These are phyloP conservation scores for Zymoseptoria pseudotritici DNA, from an alignment of 2,329 filamentous ascomycete species.

Conservation along the genomic window DNA sequence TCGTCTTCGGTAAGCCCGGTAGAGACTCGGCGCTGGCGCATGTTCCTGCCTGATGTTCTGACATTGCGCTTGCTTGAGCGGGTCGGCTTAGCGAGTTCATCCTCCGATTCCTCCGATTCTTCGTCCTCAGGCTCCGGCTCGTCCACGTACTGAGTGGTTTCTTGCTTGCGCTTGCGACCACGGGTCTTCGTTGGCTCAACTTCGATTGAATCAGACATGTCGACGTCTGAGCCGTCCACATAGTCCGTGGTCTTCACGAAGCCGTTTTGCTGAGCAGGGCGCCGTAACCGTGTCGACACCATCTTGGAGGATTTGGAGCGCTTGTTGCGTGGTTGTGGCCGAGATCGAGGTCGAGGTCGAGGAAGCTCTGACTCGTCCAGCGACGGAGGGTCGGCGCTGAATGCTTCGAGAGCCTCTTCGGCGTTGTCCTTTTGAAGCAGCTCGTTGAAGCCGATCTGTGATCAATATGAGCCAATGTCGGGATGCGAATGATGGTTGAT, in stretches of 20 bases:
- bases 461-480: background rate
- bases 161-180: constrained; percentile 19
- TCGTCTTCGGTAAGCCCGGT: constrained; percentile 8
- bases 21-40: constrained; percentile 9
- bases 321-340: constrained; percentile 2
- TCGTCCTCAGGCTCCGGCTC: constrained; percentile 16
- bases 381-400: constrained; percentile 22
- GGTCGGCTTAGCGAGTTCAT: constrained; percentile 11
- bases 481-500: background rate
- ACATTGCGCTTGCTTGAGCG: constrained; percentile 13
- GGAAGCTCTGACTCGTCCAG: constrained; percentile 4
- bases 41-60: constrained; percentile 5
- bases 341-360: constrained; percentile 1
- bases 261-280: constrained; percentile 8
- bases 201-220: constrained; percentile 11
- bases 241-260: constrained; percentile 26
- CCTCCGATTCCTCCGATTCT: constrained; percentile 13
- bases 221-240: constrained; percentile 19
- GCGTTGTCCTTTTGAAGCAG: constrained; percentile 42
- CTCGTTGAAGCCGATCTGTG: constrained; percentile 40
- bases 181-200: constrained; percentile 6
- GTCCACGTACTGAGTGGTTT: constrained; percentile 18
- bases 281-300: constrained; percentile 15
- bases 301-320: constrained; percentile 12
- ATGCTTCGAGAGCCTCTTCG: constrained; percentile 37